A percentile compares a stretch with the other conserved stretches of the same genome.
These are phyloP conservation scores for Gossypium gossypioides DNA, from an alignment of 441 rosid genomes.

Conservation along the genomic window DNA sequence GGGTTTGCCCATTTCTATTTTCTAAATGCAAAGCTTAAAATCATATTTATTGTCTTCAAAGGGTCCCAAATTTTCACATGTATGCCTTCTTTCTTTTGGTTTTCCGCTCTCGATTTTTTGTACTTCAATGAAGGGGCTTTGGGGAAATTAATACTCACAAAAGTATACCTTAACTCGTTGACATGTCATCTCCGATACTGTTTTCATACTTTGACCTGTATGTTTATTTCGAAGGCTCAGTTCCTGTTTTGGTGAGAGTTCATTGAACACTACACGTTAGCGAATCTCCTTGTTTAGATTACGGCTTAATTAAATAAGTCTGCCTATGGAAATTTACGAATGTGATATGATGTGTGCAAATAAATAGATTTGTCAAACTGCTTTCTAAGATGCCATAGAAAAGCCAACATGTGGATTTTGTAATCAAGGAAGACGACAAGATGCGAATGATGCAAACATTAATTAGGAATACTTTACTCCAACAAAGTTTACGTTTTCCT, in stretches of 20 bases:
- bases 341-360: not conserved
- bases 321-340: slow-evolving; percentile 5
- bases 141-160: too few species aligned
- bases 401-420: slow-evolving; percentile 18
- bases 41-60: not conserved
- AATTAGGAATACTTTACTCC: not conserved
- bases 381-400: not conserved
- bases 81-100: not conserved
- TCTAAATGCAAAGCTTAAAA: not conserved
- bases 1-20: not conserved
- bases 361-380: not conserved
- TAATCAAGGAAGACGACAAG: slow-evolving; percentile 10
- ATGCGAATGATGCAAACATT: not conserved
- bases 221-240: not conserved
- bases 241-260: not conserved
- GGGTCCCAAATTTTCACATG: not conserved
- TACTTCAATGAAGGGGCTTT: too few species aligned
- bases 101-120: too few species aligned
- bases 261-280: not conserved
- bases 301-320: not conserved
- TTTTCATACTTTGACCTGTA: not conserved
- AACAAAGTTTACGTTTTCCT: not conserved
- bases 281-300: not conserved
- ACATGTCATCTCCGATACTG: slow-evolving; percentile 9
- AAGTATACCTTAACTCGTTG: slow-evolving; percentile 7